Base-by-base conservation (phyloP, 208 protist genomes). In the Angomonas desouzai region DNA sequence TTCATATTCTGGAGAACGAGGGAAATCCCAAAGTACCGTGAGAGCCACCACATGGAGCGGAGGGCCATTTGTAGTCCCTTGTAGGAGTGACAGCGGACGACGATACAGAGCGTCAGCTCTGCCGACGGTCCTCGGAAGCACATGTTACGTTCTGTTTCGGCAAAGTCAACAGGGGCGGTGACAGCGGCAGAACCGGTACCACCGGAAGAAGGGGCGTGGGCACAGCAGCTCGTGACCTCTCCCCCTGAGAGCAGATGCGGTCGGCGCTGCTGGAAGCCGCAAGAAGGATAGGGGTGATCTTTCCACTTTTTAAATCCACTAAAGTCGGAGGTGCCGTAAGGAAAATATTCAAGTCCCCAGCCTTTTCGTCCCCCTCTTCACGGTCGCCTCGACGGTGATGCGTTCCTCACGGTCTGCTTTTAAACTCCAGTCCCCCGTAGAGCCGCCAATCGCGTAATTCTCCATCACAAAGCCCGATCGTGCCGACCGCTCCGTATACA, bases 21-120 rank as follows among this genome's bases (percentile, higher is more conserved):
- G n/a, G 72, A 81, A 2, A 89, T 64, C 1, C 70, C 72, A 56
- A 76, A 71, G 70, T 93, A 89, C 6, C 79, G 78, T 2, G 81
- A 74, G n/a, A 86, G 70, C 84, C 87, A 93, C 87, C 87, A 93
- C 33, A 72, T 65, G 3, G 74, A 65, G 0, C 74, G 40, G 0
- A 74, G 36, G 13, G 66, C 65, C 29, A 77, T 67, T 11, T 66
- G 66, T 23, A 88, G 59, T 2, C 63, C 68, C 4, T 62, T 55
- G 1, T 55, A 28, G 0, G 72, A 85, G 30, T 55, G 64, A 69
- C 77, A 83, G 30, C 30, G 62, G 16, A 88, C 55, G 23, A 67
- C 68, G 1, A 74, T 67, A 45, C 76, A 87, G 10, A 83, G 34
- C 11, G 70, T 77, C 45, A 87, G 47, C 59, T 87, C 80, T 6